Base-by-base conservation (phyloP, 495 filamentous ascomycete species). In the Tuber indicum region DNA sequence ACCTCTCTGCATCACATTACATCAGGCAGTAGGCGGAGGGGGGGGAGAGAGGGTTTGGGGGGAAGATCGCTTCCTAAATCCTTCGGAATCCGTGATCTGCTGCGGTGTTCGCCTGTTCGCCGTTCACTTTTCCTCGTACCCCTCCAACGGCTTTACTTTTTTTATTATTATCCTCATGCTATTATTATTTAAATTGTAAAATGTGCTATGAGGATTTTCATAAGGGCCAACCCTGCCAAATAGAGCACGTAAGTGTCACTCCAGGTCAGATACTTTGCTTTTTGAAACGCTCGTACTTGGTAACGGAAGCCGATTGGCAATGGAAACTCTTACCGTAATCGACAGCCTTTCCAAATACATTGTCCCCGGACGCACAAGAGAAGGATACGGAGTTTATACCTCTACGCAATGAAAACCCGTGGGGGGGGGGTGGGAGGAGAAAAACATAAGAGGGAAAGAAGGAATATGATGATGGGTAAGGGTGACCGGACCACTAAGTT, bases 231-330 rank as follows among this genome's bases (percentile, higher is more conserved):
- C 66, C 71, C 52, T 49, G 45, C 70, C 73, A 66, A 75, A 80
- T 74, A 74, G 77, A 80, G 74, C 73, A 72, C 74, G 66, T 39
- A 80, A 80, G 62, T 73, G 66, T 69, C 46, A 76, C 75, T 74
- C 74, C 26, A 76, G 79, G 74, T 80, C 71, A 74, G 71, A 76
- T 80, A 74, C 62, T 80, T 80, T 80, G 73, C 78, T 80, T 79
- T 80, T 80, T 76, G 72, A 80, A 66, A 80, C 73, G 45, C 72
- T 72, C 62, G 77, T 72, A 76, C 77, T 80, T 79, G 77, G 78
- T 80, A 80, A 76, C 74, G 78, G 74, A 74, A 80, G 71, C 78
- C 78, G 78, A 80, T 80, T 77, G 74, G 71, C 71, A 74, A 72
- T 76, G 77, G 49, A 78, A 72, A 69, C 73, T 52, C 77, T 41